Conservation (phyloP, 495 filamentous ascomycete species). For the Aspergillus hancockii region DNA sequence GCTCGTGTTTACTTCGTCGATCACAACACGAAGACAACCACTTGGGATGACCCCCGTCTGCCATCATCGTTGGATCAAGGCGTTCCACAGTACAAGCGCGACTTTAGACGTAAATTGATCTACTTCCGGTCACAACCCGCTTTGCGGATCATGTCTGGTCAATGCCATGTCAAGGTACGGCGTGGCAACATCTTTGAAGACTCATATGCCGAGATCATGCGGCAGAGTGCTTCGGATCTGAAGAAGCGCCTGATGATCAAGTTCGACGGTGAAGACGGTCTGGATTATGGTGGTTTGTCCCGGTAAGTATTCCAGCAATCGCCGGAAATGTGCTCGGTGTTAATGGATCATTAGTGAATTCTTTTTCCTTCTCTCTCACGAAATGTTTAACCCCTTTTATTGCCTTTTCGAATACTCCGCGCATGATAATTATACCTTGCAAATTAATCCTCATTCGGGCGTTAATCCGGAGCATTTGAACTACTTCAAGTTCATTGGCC, state of each 20-base stretch:
- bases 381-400: slow-evolving; percentile 99
- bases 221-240: slow-evolving; percentile 91
- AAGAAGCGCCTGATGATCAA: slow-evolving; percentile 99
- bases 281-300: slow-evolving; percentile 97
- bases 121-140: slow-evolving; percentile 99
- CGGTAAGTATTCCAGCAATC: slow-evolving; percentile 46
- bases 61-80: slow-evolving; percentile 97
- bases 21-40: slow-evolving; percentile 99
- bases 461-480: slow-evolving; percentile 99
- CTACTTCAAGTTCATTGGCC: slow-evolving; percentile 99
- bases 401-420: slow-evolving; percentile 99
- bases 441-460: slow-evolving; percentile 99
- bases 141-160: slow-evolving; percentile 89
- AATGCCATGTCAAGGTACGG: slow-evolving; percentile 97
- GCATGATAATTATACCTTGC: slow-evolving; percentile 99
- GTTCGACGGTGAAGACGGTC: slow-evolving; percentile 96
- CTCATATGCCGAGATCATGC: slow-evolving; percentile 97
- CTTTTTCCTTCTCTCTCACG: slow-evolving; percentile 99
- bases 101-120: slow-evolving; percentile 95
- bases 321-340: slow-evolving; percentile 6
- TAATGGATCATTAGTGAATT: slow-evolving; percentile 71
- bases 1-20: slow-evolving; percentile 98
- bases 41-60: slow-evolving; percentile 97
- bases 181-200: slow-evolving; percentile 98
- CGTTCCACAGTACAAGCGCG: slow-evolving; percentile 98